Base-by-base conservation (phyloP, 345 rosid genomes). In the Streptanthus diversifolius region DNA sequence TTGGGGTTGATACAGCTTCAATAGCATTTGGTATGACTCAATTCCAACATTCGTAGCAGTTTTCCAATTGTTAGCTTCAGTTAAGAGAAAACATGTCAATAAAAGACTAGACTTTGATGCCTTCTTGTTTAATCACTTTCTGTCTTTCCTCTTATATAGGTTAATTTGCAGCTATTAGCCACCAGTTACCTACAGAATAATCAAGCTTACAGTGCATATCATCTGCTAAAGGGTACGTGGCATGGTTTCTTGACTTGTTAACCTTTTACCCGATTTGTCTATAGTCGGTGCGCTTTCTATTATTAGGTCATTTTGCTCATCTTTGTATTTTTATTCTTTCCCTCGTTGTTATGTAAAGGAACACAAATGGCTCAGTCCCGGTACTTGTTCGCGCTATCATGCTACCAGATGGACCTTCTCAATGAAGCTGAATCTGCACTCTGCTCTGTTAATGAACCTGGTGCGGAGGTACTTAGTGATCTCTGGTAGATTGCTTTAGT, bases 361-460 rank as follows among this genome's bases (percentile, higher is more conserved):
- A 91, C 89, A 33, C 90, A 86, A 77, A 87, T 82, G 88, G 90
- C 96, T 80, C 96, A 86, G 82, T 95, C 97, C 45, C 96, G 98
- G 75, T 95, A 95, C 85, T 88, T 95, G 87, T 95, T 91, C 78
- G 99, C 98, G 7, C 73, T 91, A 76, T 88, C 99, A 52, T 95
- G 99, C 88, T 88, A 85, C 82, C 91, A 88, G 82, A 88, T 95
- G 97, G 91, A 95, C 79, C 96, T 91, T 82, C 87, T 91, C 70
- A 92, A 75, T 62, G 98, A 95, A 84, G 99, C 99, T 56, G 98
- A 91, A 82, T 74, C 90, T 32, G 91, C 91, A 54, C 83, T 91
- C 79, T 86, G 90, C 81, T 90, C 89, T 87, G 63, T 87, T 76
- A 84, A 85, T 80, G 97, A 95, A 77, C 88, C 93, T 40, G 66